Conservation (phyloP, 495 filamentous ascomycete genomes). For the Opeltia flavorubescens region DNA sequence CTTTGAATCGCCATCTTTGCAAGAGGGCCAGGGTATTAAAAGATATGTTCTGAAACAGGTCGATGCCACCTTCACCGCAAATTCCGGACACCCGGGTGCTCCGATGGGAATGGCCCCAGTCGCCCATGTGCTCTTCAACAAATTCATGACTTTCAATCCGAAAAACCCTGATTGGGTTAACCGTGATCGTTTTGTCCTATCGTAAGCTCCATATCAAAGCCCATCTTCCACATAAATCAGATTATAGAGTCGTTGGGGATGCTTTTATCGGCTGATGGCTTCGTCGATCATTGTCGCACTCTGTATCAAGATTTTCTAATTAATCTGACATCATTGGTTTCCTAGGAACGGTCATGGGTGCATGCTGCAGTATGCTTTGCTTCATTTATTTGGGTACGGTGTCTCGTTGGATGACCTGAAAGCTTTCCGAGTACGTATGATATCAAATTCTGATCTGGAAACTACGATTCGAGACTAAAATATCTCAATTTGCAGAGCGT, state of each 20-base stretch:
- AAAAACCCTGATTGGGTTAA: conserved; percentile 96
- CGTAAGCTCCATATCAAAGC: conserved; percentile 57
- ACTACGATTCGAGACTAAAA: not conserved
- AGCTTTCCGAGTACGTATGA: conserved; percentile 69
- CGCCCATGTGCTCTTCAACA: conserved; percentile 96
- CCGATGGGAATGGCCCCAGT: conserved; percentile 99
- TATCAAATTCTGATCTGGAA: not conserved
- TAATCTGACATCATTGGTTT: not conserved
- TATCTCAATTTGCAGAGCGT: conserved; percentile 37
- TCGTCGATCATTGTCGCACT: too few species aligned
- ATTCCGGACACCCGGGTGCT: conserved; percentile 96
- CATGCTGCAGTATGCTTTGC: conserved; percentile 97
- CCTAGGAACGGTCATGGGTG: conserved; percentile 91
- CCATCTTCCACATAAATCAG: not conserved
- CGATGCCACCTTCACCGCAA: conserved; percentile 92
- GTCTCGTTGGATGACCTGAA: conserved; percentile 83
- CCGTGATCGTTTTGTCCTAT: conserved; percentile 96
- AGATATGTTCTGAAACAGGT: too few species aligned
- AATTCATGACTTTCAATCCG: conserved; percentile 98
- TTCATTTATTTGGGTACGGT: conserved; percentile 90
- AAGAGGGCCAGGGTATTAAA: not conserved
- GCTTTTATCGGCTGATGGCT: not conserved
- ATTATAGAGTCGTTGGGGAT: not conserved
- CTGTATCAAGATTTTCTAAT: not conserved
- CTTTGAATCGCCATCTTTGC: not conserved